Conservation (phyloP, 306 rosid species). For the Begonia loranthoides region DNA sequence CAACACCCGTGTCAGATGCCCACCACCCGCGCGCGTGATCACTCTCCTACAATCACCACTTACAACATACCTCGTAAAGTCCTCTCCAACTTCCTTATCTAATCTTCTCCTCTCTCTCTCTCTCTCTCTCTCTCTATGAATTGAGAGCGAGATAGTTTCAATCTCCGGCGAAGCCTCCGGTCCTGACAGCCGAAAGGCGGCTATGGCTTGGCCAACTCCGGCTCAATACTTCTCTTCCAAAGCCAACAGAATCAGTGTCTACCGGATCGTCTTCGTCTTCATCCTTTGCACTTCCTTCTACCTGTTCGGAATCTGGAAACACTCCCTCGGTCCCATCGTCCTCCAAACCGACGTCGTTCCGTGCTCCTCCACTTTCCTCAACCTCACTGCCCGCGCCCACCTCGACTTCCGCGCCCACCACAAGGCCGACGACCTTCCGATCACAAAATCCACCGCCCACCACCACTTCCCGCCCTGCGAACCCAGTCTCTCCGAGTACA, state of each 20-base stretch:
- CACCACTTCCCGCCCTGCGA: slow-evolving; percentile 22
- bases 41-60: not conserved
- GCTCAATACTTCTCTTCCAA: slow-evolving; percentile 10
- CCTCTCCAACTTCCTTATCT: not conserved
- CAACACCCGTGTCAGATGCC: not conserved
- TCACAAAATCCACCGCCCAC: slow-evolving; percentile 17
- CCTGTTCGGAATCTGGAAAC: slow-evolving; percentile 47
- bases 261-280: slow-evolving; percentile 10
- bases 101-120: not conserved
- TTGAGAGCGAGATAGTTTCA: not conserved
- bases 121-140: not conserved
- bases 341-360: not conserved
- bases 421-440: slow-evolving; percentile 21
- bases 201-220: slow-evolving; percentile 29
- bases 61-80: not conserved
- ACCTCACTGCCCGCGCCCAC: slow-evolving; percentile 1
- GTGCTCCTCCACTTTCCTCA: not conserved
- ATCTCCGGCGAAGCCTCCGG: not conserved
- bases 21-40: not conserved
- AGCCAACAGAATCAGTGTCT: slow-evolving; percentile 28
- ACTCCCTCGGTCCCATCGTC: slow-evolving; percentile 13
- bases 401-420: slow-evolving; percentile 60
- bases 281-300: slow-evolving; percentile 51
- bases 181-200: not conserved
- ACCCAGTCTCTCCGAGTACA: not conserved